These are phyloP conservation scores for Suillus occidentalis DNA, from an alignment of 768 basidiomycete species.

Conservation along the genomic window DNA sequence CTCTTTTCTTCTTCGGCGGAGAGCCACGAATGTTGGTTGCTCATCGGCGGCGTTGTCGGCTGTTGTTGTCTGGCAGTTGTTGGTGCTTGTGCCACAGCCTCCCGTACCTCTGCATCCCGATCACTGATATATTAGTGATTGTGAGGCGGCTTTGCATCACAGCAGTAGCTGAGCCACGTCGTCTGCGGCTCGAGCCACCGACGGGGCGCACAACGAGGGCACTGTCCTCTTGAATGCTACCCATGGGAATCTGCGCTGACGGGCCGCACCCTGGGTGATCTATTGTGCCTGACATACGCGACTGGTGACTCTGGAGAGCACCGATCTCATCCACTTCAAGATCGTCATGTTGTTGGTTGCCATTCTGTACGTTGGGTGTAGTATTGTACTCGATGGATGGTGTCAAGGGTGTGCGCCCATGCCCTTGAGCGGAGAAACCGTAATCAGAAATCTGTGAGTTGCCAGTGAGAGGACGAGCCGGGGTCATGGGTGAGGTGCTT, in stretches of 20 bases:
- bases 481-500: conserved; percentile 30
- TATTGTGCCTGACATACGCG: conserved; percentile 17
- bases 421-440: conserved; percentile 9
- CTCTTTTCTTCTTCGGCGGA: conserved; percentile 50
- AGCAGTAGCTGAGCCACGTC: conserved; percentile 31
- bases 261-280: conserved; percentile 30
- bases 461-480: conserved; percentile 24
- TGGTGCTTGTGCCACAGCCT: conserved; percentile 43
- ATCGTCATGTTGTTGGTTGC: conserved; percentile 10
- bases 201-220: conserved; percentile 11
- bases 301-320: conserved; percentile 13
- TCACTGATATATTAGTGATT: conserved; percentile 43
- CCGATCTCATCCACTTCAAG: conserved; percentile 25
- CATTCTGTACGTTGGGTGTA: conserved; percentile 25
- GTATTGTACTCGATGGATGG: conserved; percentile 31
- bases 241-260: conserved; percentile 20
- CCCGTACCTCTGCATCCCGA: conserved; percentile 33
- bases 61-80: conserved; percentile 20
- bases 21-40: conserved; percentile 24
- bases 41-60: conserved; percentile 27
- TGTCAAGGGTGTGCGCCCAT: conserved; percentile 15
- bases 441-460: conserved; percentile 19
- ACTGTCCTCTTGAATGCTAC: conserved; percentile 26
- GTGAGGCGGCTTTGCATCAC: conserved; percentile 37
- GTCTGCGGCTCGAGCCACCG: conserved; percentile 21